phyloP scores from a whole-genome alignment of 805 yeast species.

The Pichia phayaonensis region DNA sequence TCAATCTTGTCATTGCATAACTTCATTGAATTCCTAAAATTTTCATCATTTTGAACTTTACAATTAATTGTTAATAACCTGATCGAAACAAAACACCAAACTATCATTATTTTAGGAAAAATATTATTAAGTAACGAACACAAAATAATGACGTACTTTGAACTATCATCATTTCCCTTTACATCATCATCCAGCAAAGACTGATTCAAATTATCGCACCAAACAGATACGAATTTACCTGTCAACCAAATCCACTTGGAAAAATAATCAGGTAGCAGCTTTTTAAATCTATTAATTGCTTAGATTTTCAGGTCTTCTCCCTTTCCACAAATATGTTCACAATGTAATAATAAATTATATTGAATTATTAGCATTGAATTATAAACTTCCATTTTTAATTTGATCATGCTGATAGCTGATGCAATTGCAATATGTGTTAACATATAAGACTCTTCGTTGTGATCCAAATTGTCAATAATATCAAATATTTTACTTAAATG shows the following conservation, averaged over 20 bases:
- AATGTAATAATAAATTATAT: constrained; percentile 14
- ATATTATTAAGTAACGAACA: constrained; percentile 1
- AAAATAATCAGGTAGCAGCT: neutral
- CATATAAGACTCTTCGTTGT: neutral
- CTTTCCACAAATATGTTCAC: constrained; percentile 7
- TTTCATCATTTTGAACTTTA: neutral
- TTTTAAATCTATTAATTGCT: neutral
- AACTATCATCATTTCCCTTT: neutral
- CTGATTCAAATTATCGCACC: neutral
- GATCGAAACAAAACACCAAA: constrained; percentile 3
- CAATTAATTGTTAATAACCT: constrained; percentile 6
- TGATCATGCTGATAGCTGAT: constrained; percentile 6
- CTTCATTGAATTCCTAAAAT: neutral
- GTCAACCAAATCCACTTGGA: neutral
- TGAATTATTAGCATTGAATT: constrained; percentile 8
- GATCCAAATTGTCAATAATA: neutral
- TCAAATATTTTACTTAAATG: constrained; percentile 3
- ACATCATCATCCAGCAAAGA: neutral
- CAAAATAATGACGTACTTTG: neutral
- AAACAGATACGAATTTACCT: neutral
- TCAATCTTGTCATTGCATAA: neutral
- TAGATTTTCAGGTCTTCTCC: neutral
- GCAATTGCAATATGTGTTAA: neutral
- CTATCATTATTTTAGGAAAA: constrained; percentile 2
- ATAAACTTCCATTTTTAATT: constrained; percentile 4